A percentile compares a stretch with the other conserved stretches of the same genome.
Conservation (phyloP, 768 basidiomycete species). For the Russula griseocarnosa region DNA sequence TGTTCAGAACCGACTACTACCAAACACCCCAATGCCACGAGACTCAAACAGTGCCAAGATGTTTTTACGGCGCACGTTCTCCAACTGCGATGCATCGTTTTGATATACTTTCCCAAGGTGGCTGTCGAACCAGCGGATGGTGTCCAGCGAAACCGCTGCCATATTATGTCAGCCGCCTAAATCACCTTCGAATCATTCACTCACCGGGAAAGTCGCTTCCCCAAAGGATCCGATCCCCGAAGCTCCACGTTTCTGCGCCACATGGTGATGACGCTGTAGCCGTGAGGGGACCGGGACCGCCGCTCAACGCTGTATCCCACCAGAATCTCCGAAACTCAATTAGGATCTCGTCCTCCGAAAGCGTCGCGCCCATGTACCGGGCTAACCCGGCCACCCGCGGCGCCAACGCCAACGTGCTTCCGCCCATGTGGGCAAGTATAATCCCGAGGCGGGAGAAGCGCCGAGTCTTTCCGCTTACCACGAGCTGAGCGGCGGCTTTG, state of each 20-base stretch:
- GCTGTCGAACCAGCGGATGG: slow-evolving; percentile 55
- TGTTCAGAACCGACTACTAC: neutral
- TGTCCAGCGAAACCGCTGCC: slow-evolving; percentile 25
- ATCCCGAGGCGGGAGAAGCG: slow-evolving; percentile 56
- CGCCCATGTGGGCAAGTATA: slow-evolving; percentile 73
- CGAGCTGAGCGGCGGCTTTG: slow-evolving; percentile 75
- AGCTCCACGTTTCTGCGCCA: slow-evolving; percentile 49
- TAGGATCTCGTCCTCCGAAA: slow-evolving; percentile 62
- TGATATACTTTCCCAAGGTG: slow-evolving; percentile 31
- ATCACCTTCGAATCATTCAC: neutral
- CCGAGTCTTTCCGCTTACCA: slow-evolving; percentile 66
- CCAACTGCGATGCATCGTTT: slow-evolving; percentile 39
- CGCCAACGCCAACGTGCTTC: slow-evolving; percentile 59
- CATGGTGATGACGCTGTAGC: slow-evolving; percentile 33
- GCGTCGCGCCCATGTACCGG: slow-evolving; percentile 61
- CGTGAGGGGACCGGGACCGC: slow-evolving; percentile 46
- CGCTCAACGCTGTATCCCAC: slow-evolving; percentile 67
- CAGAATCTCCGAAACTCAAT: slow-evolving; percentile 69
- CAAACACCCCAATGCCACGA: slow-evolving; percentile 11
- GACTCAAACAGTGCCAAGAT: slow-evolving; percentile 46
- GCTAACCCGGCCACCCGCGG: slow-evolving; percentile 66
- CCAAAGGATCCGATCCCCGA: slow-evolving; percentile 53
- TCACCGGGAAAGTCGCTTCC: slow-evolving; percentile 77
- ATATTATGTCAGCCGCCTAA: neutral
- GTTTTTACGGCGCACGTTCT: slow-evolving; percentile 47